Base-by-base conservation (phyloP, 345 rosid species). In the Salix caprea region DNA sequence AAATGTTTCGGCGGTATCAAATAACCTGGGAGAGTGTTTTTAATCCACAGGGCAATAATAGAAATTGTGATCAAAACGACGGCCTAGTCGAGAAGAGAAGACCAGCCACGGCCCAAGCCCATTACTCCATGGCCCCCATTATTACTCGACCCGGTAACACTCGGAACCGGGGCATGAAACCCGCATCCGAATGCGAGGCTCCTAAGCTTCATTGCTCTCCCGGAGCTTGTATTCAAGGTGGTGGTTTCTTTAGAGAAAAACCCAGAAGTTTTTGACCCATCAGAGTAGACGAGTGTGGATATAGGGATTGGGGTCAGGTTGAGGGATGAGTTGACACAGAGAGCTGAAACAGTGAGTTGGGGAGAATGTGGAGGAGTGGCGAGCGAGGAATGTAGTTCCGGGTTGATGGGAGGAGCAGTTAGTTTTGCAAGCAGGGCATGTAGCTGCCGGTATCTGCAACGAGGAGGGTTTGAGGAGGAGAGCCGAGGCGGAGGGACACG, bases 31-130 rank as follows among this genome's bases (percentile, higher is more conserved):
- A 32, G 84, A 3, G 94, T 92, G 85, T 84, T 30, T 30, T 3
- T 30, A 92, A 71, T 94, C 98, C 90, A 82, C 84, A 39, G 91
- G 91, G 65, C 97, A 94, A 66, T 94, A 94, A 2, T 97, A 94
- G 84, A 94, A 92, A 79, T 80, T 90, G 83, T 85, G 78, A 12
- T 97, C 91, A 30, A 91, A 91, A 28, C 84, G 93, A 73, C 87
- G 98, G 67, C 93, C 94, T 30, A 94, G 73, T 80, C 91, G 98
- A 66, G 97, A 88, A 30, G 97, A 74, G 54, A 94, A 92, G 71
- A 90, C 92, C 67, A 91, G 87, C 18, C 93, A 9, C 94, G 89
- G 60, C 97, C 97, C 74, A 94, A 88, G 71, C 98, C 98, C 91
- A 94, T 85, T 0, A 94, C 97, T 11, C 96, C 98, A n/a, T 91